Conservation (phyloP, 179 eudicot species). For the Camellia oleifera region DNA sequence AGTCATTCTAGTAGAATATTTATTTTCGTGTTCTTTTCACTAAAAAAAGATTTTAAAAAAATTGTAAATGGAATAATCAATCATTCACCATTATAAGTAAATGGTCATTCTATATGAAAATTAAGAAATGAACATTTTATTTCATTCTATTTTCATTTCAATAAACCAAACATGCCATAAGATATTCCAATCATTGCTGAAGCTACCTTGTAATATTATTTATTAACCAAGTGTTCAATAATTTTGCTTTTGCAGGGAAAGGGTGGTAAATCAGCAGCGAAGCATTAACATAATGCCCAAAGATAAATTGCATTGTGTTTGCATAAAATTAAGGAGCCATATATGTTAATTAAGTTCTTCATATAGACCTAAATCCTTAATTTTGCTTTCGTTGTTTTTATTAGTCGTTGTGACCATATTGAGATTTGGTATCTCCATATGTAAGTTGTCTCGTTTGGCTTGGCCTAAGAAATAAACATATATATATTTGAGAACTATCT, state of each 20-base stretch:
- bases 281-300: not conserved
- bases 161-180: no score
- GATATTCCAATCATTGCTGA: no score
- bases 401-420: not conserved
- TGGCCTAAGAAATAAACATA: conserved; percentile 10
- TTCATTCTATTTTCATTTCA: no score
- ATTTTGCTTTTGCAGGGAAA: conserved; percentile 11
- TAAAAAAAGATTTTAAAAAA: no score
- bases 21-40: no score
- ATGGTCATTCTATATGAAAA: no score
- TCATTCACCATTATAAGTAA: no score
- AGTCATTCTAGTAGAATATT: no score
- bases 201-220: not conserved
- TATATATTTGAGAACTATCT: not conserved
- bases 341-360: conserved; percentile 1
- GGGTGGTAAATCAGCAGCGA: conserved; percentile 17
- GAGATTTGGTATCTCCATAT: not conserved
- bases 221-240: not conserved
- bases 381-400: not conserved
- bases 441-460: conserved; percentile 5
- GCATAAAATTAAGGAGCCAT: not conserved
- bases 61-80: no score
- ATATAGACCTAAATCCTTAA: not conserved
- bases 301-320: not conserved
- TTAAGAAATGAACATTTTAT: no score